Evolutionary conservation across 73 alveolate genomes (phyloP).

Genomic region (Paramecium sonneborni): DNA sequence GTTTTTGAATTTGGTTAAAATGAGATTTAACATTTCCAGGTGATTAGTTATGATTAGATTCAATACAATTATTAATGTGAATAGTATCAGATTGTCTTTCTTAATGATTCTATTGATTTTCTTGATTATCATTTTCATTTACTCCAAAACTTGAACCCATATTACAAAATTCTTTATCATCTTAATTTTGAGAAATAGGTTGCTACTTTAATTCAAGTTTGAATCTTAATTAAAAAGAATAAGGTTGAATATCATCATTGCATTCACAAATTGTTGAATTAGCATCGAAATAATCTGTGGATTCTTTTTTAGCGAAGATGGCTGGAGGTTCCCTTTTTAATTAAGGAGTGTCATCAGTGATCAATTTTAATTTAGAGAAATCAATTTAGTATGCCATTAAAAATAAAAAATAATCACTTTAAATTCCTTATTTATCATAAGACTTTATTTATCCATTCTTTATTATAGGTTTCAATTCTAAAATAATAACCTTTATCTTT

Average conservation of each 20-base stretch:
- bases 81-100: not conserved
- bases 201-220: not conserved
- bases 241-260: not conserved
- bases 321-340: conserved; percentile 12
- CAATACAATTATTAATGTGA: not conserved
- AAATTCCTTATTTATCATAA: not conserved
- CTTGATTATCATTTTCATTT: not conserved
- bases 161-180: not conserved
- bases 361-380: not conserved
- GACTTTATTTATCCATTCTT: not conserved
- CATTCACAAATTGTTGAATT: not conserved
- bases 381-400: conserved; percentile 8
- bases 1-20: not conserved
- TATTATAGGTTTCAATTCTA: not conserved
- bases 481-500: not conserved
- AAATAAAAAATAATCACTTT: not conserved
- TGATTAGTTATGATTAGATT: not conserved
- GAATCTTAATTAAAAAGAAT: not conserved
- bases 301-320: not conserved
- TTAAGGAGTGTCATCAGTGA: not conserved
- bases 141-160: conserved; percentile 21
- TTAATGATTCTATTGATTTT: not conserved
- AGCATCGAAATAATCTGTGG: not conserved
- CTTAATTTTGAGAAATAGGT: not conserved
- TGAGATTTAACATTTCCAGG: not conserved